These are phyloP conservation scores for Amanita thiersii DNA, from an alignment of 768 basidiomycete genomes.

Conservation along the genomic window DNA sequence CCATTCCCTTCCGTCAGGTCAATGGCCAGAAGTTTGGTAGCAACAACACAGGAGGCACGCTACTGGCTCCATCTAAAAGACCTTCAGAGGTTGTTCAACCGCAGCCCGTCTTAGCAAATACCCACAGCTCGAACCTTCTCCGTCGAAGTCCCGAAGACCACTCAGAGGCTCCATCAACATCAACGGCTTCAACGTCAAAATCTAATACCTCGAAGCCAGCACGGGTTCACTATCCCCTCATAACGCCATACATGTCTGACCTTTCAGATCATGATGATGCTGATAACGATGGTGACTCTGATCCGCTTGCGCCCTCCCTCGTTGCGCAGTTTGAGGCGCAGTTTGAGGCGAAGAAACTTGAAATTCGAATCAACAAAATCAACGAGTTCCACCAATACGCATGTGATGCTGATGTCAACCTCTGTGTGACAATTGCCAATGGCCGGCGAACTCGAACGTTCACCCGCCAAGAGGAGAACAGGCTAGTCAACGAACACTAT, in stretches of 20 bases:
- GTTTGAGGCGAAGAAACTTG: conserved; percentile 36
- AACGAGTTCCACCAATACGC: conserved; percentile 43
- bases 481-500: conserved; percentile 30
- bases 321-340: conserved; percentile 23
- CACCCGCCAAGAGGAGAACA: conserved; percentile 20
- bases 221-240: conserved; percentile 26
- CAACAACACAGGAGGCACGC: background rate
- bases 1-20: background rate
- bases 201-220: conserved; percentile 16
- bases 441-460: conserved; percentile 23
- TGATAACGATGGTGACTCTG: conserved; percentile 14
- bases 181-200: conserved; percentile 1
- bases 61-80: conserved; percentile 4
- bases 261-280: conserved; percentile 12
- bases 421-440: conserved; percentile 29
- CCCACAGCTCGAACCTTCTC: background rate
- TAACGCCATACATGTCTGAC: conserved; percentile 27
- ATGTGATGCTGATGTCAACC: conserved; percentile 31
- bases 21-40: background rate
- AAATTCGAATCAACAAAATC: conserved; percentile 37
- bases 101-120: background rate
- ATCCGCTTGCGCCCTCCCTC: conserved; percentile 16
- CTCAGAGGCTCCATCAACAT: background rate
- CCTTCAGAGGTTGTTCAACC: conserved; percentile 1
- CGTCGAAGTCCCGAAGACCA: conserved; percentile 1